phyloP scores from a whole-genome alignment of 805 yeast species.

The Zygotorulaspora danielsina region DNA sequence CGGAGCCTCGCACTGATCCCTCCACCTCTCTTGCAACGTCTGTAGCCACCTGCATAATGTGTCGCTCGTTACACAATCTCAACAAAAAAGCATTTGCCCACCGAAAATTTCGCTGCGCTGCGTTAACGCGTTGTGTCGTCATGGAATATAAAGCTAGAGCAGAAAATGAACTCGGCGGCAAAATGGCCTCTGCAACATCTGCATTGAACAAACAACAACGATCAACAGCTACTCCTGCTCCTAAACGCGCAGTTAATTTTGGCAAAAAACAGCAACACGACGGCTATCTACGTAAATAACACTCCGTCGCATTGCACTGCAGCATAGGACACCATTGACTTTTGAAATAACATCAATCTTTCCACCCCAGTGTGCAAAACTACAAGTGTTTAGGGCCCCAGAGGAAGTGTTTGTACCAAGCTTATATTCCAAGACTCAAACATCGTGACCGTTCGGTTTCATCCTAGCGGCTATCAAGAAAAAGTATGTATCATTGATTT shows the following conservation, averaged over 20 bases:
- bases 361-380: too few species aligned
- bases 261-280: too few species aligned
- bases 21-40: too few species aligned
- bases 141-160: conserved; percentile 5
- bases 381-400: not conserved
- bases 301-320: too few species aligned
- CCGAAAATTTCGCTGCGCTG: conserved; percentile 9
- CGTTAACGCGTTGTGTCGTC: not conserved
- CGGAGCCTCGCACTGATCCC: too few species aligned
- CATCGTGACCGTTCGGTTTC: not conserved
- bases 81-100: conserved; percentile 9
- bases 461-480: not conserved
- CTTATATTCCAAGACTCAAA: conserved; percentile 1
- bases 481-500: not conserved
- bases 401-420: not conserved
- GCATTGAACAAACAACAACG: not conserved
- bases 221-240: conserved; percentile 2
- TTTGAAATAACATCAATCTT: too few species aligned
- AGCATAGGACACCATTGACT: too few species aligned
- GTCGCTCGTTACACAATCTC: too few species aligned
- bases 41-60: too few species aligned
- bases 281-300: too few species aligned
- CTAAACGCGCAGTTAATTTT: not conserved
- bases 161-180: conserved; percentile 13
- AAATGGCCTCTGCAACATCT: not conserved